Base-by-base conservation (phyloP, 2,329 filamentous ascomycete genomes). In the Monilinia polystroma region DNA sequence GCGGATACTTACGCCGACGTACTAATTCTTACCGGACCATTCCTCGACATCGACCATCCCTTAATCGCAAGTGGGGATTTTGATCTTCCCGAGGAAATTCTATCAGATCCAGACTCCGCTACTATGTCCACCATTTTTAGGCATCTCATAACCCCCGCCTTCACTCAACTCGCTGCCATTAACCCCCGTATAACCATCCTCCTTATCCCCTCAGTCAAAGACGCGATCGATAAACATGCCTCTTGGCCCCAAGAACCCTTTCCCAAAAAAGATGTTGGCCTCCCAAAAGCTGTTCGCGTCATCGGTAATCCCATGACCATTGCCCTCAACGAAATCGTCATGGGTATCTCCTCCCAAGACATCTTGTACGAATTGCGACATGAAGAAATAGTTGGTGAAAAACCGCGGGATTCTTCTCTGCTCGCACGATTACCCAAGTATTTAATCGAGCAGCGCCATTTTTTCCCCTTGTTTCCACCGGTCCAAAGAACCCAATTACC, bases 251-350 rank as follows among this genome's bases (percentile, higher is more conserved):
- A 92, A 75, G 89, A 91, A 75, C 85, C 86, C 38, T 86, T 97
- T 52, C 77, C 81, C 1, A 82, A 83, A 70, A 90, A 88, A 73
- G 90, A 93, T 4, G 68, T 98, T 8, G 91, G 90, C 5, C 83
- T 98, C 6, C 90, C 90, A 14, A 94, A 92, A 76, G 83, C 89
- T 66, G 90, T 85, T 14, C 87, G 86, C 66, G 85, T 96, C 72
- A 86, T 97, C 20, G 92, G 93, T 2, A 98, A 98, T 75, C 95
- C 95, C 0, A 94, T 96, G 83, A 92, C 91, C 11, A 79, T 98
- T 3, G 91, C 87, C 7, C 82, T 98, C 70, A 99, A 99, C 78
- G 95, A 98, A 78, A 85, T 89, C 54, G 84, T 94, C 1, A 79
- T 97, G 35, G 93, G 91, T 5, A 84, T 97, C 72, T 93, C 90